Evolutionary conservation across 176 grass and related monocot genomes (phyloP).

Genomic region (Zoysia japonica): DNA sequence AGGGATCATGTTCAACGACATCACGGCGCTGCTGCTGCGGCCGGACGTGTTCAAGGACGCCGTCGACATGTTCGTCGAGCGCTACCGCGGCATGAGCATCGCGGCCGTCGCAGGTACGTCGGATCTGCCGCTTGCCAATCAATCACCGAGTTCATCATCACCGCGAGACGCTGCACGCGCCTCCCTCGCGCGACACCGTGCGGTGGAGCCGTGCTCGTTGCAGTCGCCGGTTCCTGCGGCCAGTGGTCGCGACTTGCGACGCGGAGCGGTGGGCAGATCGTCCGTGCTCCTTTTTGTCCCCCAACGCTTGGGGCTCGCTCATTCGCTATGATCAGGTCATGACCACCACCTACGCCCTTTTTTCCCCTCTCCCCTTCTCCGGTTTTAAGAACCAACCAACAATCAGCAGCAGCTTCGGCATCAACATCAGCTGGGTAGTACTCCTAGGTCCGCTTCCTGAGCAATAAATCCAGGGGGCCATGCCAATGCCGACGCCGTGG

Average conservation of each 20-base stretch:
- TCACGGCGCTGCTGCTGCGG: constrained; percentile 79
- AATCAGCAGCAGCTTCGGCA: not conserved
- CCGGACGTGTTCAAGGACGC: constrained; percentile 79
- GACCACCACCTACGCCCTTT: not conserved
- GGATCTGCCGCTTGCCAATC: not conserved
- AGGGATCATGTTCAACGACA: constrained; percentile 99
- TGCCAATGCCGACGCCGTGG: not conserved
- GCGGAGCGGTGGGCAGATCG: constrained; percentile 28
- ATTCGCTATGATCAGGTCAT: constrained; percentile 41
- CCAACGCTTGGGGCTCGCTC: not conserved
- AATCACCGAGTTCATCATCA: constrained; percentile 7
- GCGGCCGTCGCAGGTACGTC: constrained; percentile 73
- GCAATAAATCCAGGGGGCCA: constrained; percentile 20
- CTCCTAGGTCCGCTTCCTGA: not conserved
- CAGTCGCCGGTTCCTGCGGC: not conserved
- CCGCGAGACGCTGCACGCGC: no score
- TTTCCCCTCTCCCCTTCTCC: not conserved
- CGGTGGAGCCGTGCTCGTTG: no score
- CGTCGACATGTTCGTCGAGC: constrained; percentile 90
- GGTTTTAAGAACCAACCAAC: not conserved
- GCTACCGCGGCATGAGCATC: constrained; percentile 79
- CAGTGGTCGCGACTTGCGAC: not conserved
- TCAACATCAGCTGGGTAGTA: not conserved
- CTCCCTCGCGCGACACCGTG: no score
- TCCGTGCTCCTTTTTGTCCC: constrained; percentile 30